A percentile compares a stretch with the other conserved stretches of the same genome.
Evolutionary conservation across 148 eudicot genomes (phyloP).

Genomic region (Vaccinium darrowii): DNA sequence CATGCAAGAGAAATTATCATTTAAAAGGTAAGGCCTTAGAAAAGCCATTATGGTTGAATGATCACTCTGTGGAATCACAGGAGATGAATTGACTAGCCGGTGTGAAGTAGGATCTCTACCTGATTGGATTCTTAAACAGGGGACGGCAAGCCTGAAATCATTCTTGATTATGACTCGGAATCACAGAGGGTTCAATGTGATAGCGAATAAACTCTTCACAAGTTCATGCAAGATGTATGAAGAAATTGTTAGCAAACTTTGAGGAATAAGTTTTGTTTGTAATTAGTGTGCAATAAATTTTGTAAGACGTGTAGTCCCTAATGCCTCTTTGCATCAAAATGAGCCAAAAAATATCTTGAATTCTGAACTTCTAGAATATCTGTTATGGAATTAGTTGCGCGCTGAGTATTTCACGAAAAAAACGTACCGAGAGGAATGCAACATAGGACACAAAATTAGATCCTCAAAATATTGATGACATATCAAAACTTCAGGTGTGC

Average conservation of each 20-base stretch:
- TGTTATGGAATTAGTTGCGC: not conserved
- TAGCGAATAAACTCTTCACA: not conserved
- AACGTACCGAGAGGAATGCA: not conserved
- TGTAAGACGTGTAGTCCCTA: not conserved
- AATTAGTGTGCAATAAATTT: not conserved
- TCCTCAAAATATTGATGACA: not conserved
- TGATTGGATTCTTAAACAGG: not conserved
- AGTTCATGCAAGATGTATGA: not conserved
- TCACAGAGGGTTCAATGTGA: not conserved
- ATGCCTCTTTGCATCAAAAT: not conserved
- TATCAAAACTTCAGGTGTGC: not conserved
- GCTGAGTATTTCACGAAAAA: not conserved
- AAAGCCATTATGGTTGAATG: not conserved
- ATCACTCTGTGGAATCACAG: not conserved
- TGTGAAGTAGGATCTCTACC: not conserved
- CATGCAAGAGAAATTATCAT: not conserved
- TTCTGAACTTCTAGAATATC: not conserved
- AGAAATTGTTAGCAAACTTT: not conserved
- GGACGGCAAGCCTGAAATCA: not conserved
- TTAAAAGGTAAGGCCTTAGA: not conserved
- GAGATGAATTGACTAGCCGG: not conserved
- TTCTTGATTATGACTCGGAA: not conserved
- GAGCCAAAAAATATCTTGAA: not conserved
- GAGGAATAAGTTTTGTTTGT: not conserved
- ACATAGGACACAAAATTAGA: not conserved